phyloP scores from a whole-genome alignment of 2,329 filamentous ascomycete genomes.

The Hymenoscyphus fructigenus region DNA sequence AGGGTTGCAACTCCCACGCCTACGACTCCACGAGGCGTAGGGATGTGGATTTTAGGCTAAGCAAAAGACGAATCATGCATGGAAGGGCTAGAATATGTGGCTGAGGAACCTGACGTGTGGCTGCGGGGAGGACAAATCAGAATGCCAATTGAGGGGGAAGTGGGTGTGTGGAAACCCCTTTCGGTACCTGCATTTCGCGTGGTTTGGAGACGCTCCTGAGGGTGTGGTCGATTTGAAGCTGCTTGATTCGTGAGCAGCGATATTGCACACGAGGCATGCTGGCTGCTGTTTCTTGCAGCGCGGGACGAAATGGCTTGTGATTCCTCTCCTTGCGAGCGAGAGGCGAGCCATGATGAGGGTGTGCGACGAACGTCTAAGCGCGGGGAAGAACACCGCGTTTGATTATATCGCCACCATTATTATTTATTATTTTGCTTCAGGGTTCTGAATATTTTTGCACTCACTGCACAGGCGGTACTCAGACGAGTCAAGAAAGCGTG shows the following conservation, averaged over 20 bases:
- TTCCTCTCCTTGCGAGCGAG: neutral
- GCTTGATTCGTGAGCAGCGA: conserved; percentile 1
- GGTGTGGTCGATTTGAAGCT: neutral
- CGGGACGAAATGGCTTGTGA: neutral
- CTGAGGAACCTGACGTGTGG: neutral
- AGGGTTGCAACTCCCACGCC: neutral
- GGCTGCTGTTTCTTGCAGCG: neutral
- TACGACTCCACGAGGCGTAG: neutral
- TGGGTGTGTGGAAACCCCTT: neutral
- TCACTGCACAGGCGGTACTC: neutral
- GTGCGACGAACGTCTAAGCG: conserved; percentile 2
- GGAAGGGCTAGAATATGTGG: neutral
- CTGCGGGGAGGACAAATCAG: neutral
- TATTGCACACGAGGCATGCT: neutral
- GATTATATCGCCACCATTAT: neutral
- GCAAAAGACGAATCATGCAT: neutral
- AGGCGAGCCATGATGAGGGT: neutral
- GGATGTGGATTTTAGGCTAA: neutral
- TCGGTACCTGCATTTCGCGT: conserved; percentile 2
- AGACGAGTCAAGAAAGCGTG: neutral
- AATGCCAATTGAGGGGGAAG: neutral
- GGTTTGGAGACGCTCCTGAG: neutral
- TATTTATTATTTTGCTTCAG: neutral
- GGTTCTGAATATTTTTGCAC: neutral
- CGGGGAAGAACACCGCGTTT: neutral